Evolutionary conservation across 805 yeast genomes (phyloP).

Genomic region (Pichia kluyveri): DNA sequence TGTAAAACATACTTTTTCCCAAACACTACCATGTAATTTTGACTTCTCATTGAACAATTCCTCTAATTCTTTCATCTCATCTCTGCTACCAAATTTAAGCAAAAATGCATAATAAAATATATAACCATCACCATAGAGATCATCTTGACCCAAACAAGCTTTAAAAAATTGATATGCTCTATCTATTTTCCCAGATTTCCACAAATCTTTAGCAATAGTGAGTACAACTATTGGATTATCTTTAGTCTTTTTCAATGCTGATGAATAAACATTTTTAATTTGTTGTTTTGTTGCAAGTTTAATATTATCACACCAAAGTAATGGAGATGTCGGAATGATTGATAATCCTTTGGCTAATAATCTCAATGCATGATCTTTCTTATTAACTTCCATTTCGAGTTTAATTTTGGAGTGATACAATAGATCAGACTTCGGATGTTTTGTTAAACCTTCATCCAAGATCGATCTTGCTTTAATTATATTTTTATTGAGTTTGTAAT

Average conservation of each 20-base stretch:
- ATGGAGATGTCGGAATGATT: constrained; percentile 47
- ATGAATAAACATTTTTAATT: constrained; percentile 49
- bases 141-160: constrained; percentile 42
- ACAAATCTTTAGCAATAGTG: constrained; percentile 59
- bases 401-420: constrained; percentile 51
- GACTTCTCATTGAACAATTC: constrained; percentile 32
- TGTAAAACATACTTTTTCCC: constrained; percentile 47
- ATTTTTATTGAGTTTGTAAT: constrained; percentile 32
- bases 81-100: constrained; percentile 29
- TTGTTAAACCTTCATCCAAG: constrained; percentile 56
- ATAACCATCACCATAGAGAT: constrained; percentile 70
- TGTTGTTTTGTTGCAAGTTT: constrained; percentile 31
- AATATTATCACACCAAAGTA: constrained; percentile 60
- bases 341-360: constrained; percentile 51
- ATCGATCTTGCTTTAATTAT: constrained; percentile 59
- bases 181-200: constrained; percentile 51
- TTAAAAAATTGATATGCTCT: constrained; percentile 71
- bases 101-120: constrained; percentile 48
- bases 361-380: constrained; percentile 42
- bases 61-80: constrained; percentile 30
- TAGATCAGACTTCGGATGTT: constrained; percentile 38
- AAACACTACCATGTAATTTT: constrained; percentile 53
- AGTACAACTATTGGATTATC: constrained; percentile 51
- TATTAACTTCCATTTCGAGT: constrained; percentile 46
- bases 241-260: constrained; percentile 60